phyloP scores from a whole-genome alignment of 306 rosid species.

The Quercus rubra region DNA sequence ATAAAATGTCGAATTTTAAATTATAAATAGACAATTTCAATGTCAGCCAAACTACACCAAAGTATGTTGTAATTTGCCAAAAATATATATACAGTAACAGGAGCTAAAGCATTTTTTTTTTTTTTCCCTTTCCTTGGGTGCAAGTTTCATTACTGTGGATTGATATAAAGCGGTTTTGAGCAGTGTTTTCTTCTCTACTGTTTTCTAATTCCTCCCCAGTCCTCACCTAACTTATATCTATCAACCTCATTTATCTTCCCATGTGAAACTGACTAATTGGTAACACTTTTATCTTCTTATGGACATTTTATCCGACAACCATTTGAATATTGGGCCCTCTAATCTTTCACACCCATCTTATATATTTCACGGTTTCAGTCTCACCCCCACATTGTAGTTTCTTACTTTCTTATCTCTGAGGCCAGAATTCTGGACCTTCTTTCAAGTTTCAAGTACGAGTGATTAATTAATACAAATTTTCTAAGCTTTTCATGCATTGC shows the following conservation, averaged over 20 bases:
- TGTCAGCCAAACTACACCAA: too few relatives aligned
- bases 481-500: background rate
- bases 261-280: too few relatives aligned
- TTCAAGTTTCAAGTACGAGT: background rate
- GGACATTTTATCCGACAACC: background rate
- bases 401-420: background rate
- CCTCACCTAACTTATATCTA: background rate
- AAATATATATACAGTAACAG: too few relatives aligned
- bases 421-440: background rate
- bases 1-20: fast-evolving
- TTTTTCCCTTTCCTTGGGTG: too few relatives aligned
- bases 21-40: fast-evolving
- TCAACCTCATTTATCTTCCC: background rate
- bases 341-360: background rate
- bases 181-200: background rate
- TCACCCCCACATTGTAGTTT: background rate
- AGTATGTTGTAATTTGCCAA: too few relatives aligned
- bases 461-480: background rate
- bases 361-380: too few relatives aligned
- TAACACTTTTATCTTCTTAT: background rate
- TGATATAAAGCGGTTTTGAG: background rate
- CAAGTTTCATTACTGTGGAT: background rate
- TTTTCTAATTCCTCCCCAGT: too few relatives aligned
- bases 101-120: too few relatives aligned
- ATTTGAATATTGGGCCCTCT: background rate